Evolutionary conservation across 495 filamentous ascomycete species (phyloP), one percentile per base, ranked within the genome.

Genomic region (Penicillium coprophilum): DNA sequence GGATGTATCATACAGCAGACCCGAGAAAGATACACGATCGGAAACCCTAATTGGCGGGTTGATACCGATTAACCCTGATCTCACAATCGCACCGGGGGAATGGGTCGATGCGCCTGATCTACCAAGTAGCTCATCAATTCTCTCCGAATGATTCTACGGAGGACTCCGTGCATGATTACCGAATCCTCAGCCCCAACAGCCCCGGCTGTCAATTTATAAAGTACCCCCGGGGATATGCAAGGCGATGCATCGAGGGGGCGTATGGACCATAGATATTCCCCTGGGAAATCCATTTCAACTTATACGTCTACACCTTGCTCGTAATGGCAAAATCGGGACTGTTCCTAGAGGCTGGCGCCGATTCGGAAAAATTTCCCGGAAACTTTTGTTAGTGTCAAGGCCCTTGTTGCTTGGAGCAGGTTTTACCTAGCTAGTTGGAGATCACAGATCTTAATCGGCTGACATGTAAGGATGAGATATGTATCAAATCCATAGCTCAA

Each of bases 381-480:
- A 40, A 58, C 46, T 24, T 58, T 32, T 49, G 46, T 6, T 24
- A n/a, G 20, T 48, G 23, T 24, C 23, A 24, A n/a, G n/a, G n/a
- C 23, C 23, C 23, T 24, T 24, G 23, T 24, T 24, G n/a, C n/a
- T n/a, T n/a, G n/a, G n/a, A n/a, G n/a, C 23, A 5, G 23, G 23
- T 2, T 24, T 5, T 2, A 5, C 2, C 11, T 13, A 20, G 41
- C 52, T 38, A 34, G 55, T n/a, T 38, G 28, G 46, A 17, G 50
- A 59, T 53, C 52, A 21, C 23, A 13, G 48, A 46, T n/a, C 20
- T n/a, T 53, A 48, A 44, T 49, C 50, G 11, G 19, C 50, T 59
- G 54, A 40, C 12, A 65, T 47, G 58, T 53, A 61, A 65, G 62
- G 62, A 57, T 38, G 50, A 6, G 55, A 59, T 50, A 55, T n/a